These are phyloP conservation scores for Aphanomyces invadans DNA, from an alignment of 352 stramenopile genomes.

Conservation along the genomic window DNA sequence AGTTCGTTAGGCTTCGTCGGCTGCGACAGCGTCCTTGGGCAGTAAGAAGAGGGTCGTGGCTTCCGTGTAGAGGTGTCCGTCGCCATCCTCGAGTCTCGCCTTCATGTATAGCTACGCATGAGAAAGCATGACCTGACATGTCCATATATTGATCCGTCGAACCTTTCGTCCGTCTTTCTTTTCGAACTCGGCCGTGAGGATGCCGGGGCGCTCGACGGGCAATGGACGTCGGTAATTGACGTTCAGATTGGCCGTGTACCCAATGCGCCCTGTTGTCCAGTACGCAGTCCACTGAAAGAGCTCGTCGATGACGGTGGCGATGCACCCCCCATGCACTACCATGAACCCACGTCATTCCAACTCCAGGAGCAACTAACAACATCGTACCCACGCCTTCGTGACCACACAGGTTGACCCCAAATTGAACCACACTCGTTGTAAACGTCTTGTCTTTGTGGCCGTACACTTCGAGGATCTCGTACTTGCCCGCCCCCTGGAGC, in stretches of 20 bases:
- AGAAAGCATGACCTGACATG: background rate
- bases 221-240: conserved; percentile 21
- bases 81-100: conserved; percentile 5
- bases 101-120: conserved; percentile 22
- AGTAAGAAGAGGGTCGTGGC: conserved; percentile 21
- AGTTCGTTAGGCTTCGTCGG: background rate
- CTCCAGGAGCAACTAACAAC: background rate
- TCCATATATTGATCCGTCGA: background rate
- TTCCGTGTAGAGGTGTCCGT: conserved; percentile 17
- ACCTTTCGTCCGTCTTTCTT: conserved; percentile 19
- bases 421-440: conserved; percentile 21
- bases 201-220: background rate
- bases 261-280: conserved; percentile 17
- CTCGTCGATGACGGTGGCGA: conserved; percentile 19
- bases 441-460: conserved; percentile 20
- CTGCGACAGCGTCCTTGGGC: background rate
- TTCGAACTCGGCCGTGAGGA: conserved; percentile 17
- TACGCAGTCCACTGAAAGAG: conserved; percentile 22
- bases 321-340: conserved; percentile 24
- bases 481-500: conserved; percentile 19
- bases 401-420: conserved; percentile 18
- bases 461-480: conserved; percentile 21
- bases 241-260: conserved; percentile 24
- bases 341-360: too few species aligned
- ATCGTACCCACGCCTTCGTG: conserved; percentile 20